A percentile compares a stretch with the other conserved stretches of the same genome.
phyloP scores from a whole-genome alignment of 1,139 yeast species.

The Casaregolazyma suthepensis region DNA sequence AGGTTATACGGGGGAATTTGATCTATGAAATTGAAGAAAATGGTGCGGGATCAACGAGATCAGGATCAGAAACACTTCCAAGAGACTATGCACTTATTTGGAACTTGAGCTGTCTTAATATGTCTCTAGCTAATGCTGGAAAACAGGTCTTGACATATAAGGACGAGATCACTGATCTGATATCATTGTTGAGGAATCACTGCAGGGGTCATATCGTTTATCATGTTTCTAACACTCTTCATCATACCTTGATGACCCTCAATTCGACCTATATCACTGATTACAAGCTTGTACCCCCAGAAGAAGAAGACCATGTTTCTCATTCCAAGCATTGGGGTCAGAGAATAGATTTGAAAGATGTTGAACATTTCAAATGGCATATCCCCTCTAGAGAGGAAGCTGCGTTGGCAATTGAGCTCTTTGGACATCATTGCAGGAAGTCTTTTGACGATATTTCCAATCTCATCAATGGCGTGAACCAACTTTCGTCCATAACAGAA shows the following conservation, averaged over 20 bases:
- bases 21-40: slow-evolving; percentile 70
- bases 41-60: slow-evolving; percentile 74
- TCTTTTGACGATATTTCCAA: slow-evolving; percentile 24
- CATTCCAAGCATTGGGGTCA: slow-evolving; percentile 30
- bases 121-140: slow-evolving; percentile 66
- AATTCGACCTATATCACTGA: slow-evolving; percentile 39
- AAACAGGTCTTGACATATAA: slow-evolving; percentile 41
- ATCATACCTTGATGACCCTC: slow-evolving; percentile 59
- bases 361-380: slow-evolving; percentile 67
- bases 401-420: slow-evolving; percentile 54
- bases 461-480: slow-evolving; percentile 18
- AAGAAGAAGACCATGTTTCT: slow-evolving; percentile 15
- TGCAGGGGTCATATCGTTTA: slow-evolving; percentile 58
- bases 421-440: slow-evolving; percentile 42
- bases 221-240: slow-evolving; percentile 47
- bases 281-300: slow-evolving; percentile 19
- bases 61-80: slow-evolving; percentile 62
- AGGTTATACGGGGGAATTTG: slow-evolving; percentile 47
- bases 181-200: slow-evolving; percentile 47
- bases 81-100: slow-evolving; percentile 74
- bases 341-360: slow-evolving; percentile 32
- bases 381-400: slow-evolving; percentile 56
- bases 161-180: slow-evolving; percentile 45
- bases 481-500: slow-evolving; percentile 22
- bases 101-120: slow-evolving; percentile 65